Evolutionary conservation across 768 basidiomycete genomes (phyloP).

Genomic region (Floccularia luteovirens): DNA sequence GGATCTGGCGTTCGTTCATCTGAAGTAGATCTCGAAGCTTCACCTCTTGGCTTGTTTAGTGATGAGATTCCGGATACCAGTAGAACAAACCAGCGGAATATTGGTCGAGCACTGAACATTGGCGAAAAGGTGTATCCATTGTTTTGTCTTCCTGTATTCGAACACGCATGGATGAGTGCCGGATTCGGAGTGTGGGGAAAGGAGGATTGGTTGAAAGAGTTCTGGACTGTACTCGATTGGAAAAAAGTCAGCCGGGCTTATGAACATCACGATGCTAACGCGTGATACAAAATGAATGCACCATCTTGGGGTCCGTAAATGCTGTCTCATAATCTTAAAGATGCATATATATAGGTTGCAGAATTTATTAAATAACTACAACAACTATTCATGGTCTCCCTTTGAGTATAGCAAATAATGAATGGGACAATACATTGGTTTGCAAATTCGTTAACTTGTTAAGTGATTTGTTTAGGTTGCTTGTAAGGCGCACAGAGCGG

Average conservation of each 20-base stretch:
- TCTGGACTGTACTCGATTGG: conserved; percentile 86
- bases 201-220: conserved; percentile 75
- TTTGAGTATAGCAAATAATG: too few relatives aligned
- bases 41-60: background rate
- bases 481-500: conserved; percentile 83
- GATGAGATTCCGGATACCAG: background rate
- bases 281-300: too few relatives aligned
- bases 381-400: too few relatives aligned
- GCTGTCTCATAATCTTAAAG: too few relatives aligned
- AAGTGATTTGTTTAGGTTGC: conserved; percentile 51
- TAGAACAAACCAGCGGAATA: background rate
- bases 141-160: conserved; percentile 72
- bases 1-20: conserved; percentile 9
- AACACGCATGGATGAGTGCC: conserved; percentile 81
- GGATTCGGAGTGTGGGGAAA: conserved; percentile 90
- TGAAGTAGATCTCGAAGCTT: background rate
- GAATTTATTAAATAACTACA: too few relatives aligned
- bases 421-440: too few relatives aligned
- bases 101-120: conserved; percentile 17
- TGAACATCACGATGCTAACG: too few relatives aligned
- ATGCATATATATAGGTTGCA: too few relatives aligned
- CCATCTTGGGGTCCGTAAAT: too few relatives aligned
- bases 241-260: conserved; percentile 40
- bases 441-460: too few relatives aligned
- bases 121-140: conserved; percentile 64